Evolutionary conservation across 148 eudicot genomes (phyloP).

Genomic region (Rhododendron williamsianum): DNA sequence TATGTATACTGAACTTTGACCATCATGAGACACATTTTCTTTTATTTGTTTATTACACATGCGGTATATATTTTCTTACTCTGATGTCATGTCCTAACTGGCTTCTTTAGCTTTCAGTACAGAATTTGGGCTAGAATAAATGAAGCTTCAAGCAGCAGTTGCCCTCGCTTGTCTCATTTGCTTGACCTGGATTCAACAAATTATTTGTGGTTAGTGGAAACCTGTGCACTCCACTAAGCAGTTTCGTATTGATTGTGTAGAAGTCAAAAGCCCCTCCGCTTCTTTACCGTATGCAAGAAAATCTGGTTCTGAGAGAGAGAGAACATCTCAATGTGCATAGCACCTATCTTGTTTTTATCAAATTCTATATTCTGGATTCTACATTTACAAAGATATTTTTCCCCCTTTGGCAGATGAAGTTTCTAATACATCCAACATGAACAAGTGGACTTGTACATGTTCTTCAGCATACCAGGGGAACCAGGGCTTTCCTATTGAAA

Average conservation of each 20-base stretch:
- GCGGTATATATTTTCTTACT: neutral
- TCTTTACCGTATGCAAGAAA: neutral
- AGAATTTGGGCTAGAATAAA: constrained; percentile 20
- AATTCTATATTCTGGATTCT: neutral
- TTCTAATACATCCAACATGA: constrained; percentile 32
- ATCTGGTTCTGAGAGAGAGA: neutral
- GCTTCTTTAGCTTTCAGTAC: constrained; percentile 14
- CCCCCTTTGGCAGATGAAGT: constrained; percentile 37
- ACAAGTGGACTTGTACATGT: constrained; percentile 70
- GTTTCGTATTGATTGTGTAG: neutral
- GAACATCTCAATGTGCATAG: neutral
- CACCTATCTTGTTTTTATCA: neutral
- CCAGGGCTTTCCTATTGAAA: constrained; percentile 27
- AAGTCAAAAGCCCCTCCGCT: neutral
- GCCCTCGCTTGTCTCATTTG: constrained; percentile 36
- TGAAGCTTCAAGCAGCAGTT: constrained; percentile 43
- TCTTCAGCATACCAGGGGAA: constrained; percentile 37
- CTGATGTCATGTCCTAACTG: neutral
- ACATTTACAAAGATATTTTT: neutral
- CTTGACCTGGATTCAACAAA: constrained; percentile 36
- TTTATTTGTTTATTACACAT: neutral
- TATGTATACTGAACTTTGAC: neutral
- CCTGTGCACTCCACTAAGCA: neutral
- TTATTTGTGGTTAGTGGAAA: constrained; percentile 54
- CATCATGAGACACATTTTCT: neutral